A percentile compares a stretch with the other conserved stretches of the same genome.
Conservation (phyloP, 305 asterid genomes). For the Fraxinus dipetala region DNA sequence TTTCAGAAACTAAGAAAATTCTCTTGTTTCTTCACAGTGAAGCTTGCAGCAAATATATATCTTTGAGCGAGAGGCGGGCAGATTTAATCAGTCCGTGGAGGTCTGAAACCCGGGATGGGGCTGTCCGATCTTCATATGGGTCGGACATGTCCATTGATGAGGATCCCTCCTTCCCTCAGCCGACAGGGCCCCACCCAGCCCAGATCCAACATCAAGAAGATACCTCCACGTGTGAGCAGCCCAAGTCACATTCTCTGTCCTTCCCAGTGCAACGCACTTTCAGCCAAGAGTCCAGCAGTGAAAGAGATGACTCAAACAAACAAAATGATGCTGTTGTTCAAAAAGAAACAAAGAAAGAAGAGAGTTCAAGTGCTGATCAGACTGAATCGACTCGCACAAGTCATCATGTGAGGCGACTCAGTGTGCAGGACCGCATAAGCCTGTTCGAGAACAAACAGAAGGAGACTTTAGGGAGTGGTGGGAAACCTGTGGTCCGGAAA, state of each 20-base stretch:
- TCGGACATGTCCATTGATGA: constrained; percentile 87
- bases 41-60: constrained; percentile 66
- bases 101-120: constrained; percentile 38
- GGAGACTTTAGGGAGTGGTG: constrained; percentile 55
- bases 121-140: constrained; percentile 65
- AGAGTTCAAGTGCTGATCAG: constrained; percentile 37
- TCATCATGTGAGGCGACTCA: constrained; percentile 68
- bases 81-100: constrained; percentile 52
- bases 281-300: constrained; percentile 53
- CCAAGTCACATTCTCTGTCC: constrained; percentile 33
- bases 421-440: constrained; percentile 88
- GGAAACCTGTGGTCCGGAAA: constrained; percentile 61
- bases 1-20: background rate
- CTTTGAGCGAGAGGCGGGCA: constrained; percentile 58
- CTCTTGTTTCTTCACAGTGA: constrained; percentile 43
- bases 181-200: constrained; percentile 21
- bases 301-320: constrained; percentile 42
- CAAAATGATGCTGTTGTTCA: constrained; percentile 32
- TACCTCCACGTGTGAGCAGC: constrained; percentile 33
- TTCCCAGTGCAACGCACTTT: constrained; percentile 25
- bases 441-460: constrained; percentile 90
- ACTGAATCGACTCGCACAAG: constrained; percentile 40
- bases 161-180: constrained; percentile 48
- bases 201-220: constrained; percentile 15
- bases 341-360: constrained; percentile 39